phyloP scores from a whole-genome alignment of 306 rosid species.

The Castanea sativa region DNA sequence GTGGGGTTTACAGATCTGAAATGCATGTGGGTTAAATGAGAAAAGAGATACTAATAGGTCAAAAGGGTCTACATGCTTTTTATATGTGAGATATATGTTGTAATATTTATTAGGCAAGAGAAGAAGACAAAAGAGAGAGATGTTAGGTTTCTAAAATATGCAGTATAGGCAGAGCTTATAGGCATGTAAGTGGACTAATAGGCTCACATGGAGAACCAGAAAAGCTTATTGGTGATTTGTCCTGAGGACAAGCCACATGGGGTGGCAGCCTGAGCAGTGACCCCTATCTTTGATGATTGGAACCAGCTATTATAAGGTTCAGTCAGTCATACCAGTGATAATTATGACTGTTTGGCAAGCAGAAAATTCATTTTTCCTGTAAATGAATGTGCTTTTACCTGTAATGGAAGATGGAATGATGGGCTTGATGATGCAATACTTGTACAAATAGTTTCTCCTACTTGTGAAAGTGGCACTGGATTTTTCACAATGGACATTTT shows the following conservation, averaged over 20 bases:
- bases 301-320: too few species aligned
- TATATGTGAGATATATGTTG: not conserved
- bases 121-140: slow-evolving; percentile 27
- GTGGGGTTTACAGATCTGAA: slow-evolving; percentile 31
- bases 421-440: too few species aligned
- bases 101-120: not conserved
- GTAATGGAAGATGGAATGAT: too few species aligned
- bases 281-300: too few species aligned
- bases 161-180: not conserved
- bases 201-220: slow-evolving; percentile 51
- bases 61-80: slow-evolving; percentile 21
- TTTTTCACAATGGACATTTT: too few species aligned
- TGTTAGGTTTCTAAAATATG: not conserved
- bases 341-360: slow-evolving; percentile 24
- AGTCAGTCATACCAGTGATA: not conserved
- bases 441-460: too few species aligned
- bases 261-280: slow-evolving; percentile 39
- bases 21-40: slow-evolving; percentile 42
- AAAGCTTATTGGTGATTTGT: slow-evolving; percentile 24
- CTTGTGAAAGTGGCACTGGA: too few species aligned
- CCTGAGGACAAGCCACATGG: slow-evolving; percentile 52
- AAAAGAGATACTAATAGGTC: not conserved
- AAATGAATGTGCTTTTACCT: too few species aligned
- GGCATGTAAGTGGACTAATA: slow-evolving; percentile 3
- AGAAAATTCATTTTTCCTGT: slow-evolving; percentile 7